These are phyloP conservation scores for Podospora bellae-mahoneyi DNA, from an alignment of 495 filamentous ascomycete genomes.

Conservation along the genomic window DNA sequence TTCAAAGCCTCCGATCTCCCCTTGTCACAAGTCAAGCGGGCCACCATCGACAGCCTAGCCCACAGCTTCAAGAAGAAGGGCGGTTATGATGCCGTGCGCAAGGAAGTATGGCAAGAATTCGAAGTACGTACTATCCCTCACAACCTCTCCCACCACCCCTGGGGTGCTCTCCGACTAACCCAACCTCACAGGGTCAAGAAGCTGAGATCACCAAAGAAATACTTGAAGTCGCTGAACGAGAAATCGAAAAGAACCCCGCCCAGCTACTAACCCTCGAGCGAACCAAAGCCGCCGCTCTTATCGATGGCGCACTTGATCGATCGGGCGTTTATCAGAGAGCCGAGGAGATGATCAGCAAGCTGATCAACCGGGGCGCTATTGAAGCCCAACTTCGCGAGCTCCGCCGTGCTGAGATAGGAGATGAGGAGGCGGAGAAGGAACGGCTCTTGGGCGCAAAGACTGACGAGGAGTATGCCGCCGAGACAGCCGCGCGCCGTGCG, in stretches of 20 bases:
- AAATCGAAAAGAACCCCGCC: slow-evolving; percentile 75
- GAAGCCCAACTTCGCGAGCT: slow-evolving; percentile 66
- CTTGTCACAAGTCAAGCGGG: slow-evolving; percentile 64
- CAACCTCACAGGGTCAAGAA: slow-evolving; percentile 58
- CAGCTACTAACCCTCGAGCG: slow-evolving; percentile 72
- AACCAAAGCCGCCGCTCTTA: slow-evolving; percentile 73
- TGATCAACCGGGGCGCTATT: slow-evolving; percentile 66
- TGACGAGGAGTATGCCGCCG: slow-evolving; percentile 74
- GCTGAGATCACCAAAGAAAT: slow-evolving; percentile 61
- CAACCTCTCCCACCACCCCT: background rate
- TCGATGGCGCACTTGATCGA: slow-evolving; percentile 83
- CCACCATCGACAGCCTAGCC: slow-evolving; percentile 71
- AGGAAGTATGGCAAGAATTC: slow-evolving; percentile 76
- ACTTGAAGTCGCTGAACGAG: slow-evolving; percentile 68
- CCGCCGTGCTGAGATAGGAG: slow-evolving; percentile 69
- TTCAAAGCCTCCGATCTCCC: slow-evolving; percentile 85
- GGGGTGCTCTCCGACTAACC: background rate
- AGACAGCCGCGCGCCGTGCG: slow-evolving; percentile 62
- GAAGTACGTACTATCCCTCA: slow-evolving; percentile 54
- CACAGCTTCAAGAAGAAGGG: slow-evolving; percentile 89
- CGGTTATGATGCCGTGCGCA: slow-evolving; percentile 78
- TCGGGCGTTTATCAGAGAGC: slow-evolving; percentile 75
- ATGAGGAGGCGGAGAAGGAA: slow-evolving; percentile 67
- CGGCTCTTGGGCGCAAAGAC: slow-evolving; percentile 68
- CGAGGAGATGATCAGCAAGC: slow-evolving; percentile 60